These are phyloP conservation scores for Euphorbia tirucalli DNA, from an alignment of 345 rosid species.

Conservation along the genomic window DNA sequence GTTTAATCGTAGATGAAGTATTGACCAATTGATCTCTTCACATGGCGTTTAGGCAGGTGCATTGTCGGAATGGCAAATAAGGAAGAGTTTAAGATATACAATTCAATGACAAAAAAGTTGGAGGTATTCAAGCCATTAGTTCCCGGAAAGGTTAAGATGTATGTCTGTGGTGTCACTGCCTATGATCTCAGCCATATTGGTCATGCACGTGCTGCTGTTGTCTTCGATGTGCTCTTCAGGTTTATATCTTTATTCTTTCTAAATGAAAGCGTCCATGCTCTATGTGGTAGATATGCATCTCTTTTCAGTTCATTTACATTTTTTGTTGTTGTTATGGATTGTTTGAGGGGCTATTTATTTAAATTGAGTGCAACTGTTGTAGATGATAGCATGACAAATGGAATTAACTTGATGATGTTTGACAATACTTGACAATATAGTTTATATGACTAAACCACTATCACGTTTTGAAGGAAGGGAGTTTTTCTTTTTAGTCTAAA, in stretches of 20 bases:
- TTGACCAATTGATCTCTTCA: neutral
- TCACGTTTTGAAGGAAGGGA: neutral
- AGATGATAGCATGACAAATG: neutral
- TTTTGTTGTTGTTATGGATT: neutral
- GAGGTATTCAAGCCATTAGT: slow-evolving; percentile 50
- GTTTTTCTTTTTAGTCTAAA: neutral
- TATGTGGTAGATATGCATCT: neutral
- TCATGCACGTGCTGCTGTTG: slow-evolving; percentile 85
- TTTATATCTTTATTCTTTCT: slow-evolving; percentile 5
- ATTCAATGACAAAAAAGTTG: slow-evolving; percentile 62
- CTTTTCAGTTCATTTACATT: neutral
- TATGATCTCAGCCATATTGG: slow-evolving; percentile 89
- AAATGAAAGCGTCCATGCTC: neutral
- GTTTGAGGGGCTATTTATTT: neutral
- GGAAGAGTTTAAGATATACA: slow-evolving; percentile 51
- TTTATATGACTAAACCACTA: neutral
- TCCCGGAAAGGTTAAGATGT: slow-evolving; percentile 67
- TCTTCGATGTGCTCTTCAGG: slow-evolving; percentile 84
- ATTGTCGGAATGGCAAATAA: slow-evolving; percentile 16
- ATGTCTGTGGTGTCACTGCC: slow-evolving; percentile 89
- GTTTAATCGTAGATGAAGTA: neutral
- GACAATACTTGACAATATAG: no score
- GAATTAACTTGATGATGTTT: neutral
- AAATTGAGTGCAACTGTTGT: neutral
- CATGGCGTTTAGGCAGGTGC: neutral